These are phyloP conservation scores for Penicillium decumbens DNA, from an alignment of 2,329 filamentous ascomycete genomes.

Conservation along the genomic window DNA sequence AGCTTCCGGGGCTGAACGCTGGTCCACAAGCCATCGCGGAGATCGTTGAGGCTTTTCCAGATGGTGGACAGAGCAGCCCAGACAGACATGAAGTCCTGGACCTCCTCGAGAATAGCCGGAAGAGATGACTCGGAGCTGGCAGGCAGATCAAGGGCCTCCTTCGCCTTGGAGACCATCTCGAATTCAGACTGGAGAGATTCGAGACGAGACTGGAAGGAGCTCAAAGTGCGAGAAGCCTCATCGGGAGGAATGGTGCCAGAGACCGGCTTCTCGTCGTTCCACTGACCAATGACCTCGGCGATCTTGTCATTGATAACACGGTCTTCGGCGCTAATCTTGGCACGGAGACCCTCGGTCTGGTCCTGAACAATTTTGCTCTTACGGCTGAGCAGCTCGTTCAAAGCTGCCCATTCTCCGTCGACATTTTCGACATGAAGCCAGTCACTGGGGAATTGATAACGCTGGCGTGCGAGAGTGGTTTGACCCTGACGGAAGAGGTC, in stretches of 20 bases:
- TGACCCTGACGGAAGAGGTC: slow-evolving; percentile 95
- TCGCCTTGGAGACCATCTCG: slow-evolving; percentile 91
- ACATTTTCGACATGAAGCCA: slow-evolving; percentile 97
- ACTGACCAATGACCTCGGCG: slow-evolving; percentile 73
- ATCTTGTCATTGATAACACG: slow-evolving; percentile 87
- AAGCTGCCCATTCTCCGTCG: slow-evolving; percentile 87
- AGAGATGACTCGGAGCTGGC: slow-evolving; percentile 75
- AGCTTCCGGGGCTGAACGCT: slow-evolving; percentile 94
- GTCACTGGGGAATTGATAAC: slow-evolving; percentile 88
- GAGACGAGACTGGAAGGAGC: slow-evolving; percentile 77
- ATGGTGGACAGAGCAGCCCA: slow-evolving; percentile 95
- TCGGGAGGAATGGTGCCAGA: slow-evolving; percentile 90
- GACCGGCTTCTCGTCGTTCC: slow-evolving; percentile 95
- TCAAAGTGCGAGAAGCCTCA: slow-evolving; percentile 76
- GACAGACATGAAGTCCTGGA: slow-evolving; percentile 97
- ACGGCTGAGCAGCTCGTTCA: slow-evolving; percentile 85
- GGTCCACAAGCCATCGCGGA: slow-evolving; percentile 88
- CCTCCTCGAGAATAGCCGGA: slow-evolving; percentile 82
- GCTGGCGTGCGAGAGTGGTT: slow-evolving; percentile 81
- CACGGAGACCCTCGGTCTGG: slow-evolving; percentile 87
- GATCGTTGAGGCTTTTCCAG: slow-evolving; percentile 92
- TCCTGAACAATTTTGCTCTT: slow-evolving; percentile 96
- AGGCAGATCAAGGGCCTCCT: slow-evolving; percentile 90
- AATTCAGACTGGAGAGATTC: slow-evolving; percentile 80
- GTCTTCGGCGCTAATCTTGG: slow-evolving; percentile 93